Base-by-base conservation (phyloP, 2,329 filamentous ascomycete genomes). In the Chrysoporthe cubensis region DNA sequence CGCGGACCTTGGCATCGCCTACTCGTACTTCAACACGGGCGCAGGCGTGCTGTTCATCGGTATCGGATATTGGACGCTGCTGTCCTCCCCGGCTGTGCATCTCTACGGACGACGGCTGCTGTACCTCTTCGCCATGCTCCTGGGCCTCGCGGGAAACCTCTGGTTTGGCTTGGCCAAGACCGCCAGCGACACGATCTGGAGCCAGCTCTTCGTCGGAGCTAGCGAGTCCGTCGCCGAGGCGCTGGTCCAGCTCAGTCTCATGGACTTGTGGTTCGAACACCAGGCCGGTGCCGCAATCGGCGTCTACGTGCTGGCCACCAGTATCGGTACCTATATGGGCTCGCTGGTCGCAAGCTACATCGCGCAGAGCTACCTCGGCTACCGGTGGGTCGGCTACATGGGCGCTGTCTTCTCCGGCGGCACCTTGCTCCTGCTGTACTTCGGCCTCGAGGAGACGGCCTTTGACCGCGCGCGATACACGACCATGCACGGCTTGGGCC, bases 181-280 rank as follows among this genome's bases (percentile, higher is more conserved):
- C 32, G 78, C 77, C 1, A 73, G 76, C 18, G 83, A 86, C 66
- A 81, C 83, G 2, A 81, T 87, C 66, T 85, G 83, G 80, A 84
- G 83, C 59, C 85, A 87, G 73, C 78, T 87, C 2, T 87, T 87
- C 65, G 83, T 87, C 2, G 85, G 85, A 18, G 84, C 84, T 2
- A 87, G 85, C 4, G 85, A 87, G 74, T 81, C 84, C 9, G 84
- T 84, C 54, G 85, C 84, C 1, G 85, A 88, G 74, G 85, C 85
- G 0, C 81, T 84, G 42, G 85, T 85, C 7, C 85, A 88, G 72
- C 75, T 87, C n/a, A 86, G 84, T 1, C 77, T 88, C 40, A 83
- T 85, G 8, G 85, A 87, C 71, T 79, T 87, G 42, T 87, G 85
- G 78, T 87, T 84, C 69, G 83, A 87, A 75, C 85, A 88, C 71